A percentile compares a stretch with the other conserved stretches of the same genome.
These are phyloP conservation scores for Flaveria bidentis DNA, from an alignment of 129 eudicot genomes.

Conservation along the genomic window DNA sequence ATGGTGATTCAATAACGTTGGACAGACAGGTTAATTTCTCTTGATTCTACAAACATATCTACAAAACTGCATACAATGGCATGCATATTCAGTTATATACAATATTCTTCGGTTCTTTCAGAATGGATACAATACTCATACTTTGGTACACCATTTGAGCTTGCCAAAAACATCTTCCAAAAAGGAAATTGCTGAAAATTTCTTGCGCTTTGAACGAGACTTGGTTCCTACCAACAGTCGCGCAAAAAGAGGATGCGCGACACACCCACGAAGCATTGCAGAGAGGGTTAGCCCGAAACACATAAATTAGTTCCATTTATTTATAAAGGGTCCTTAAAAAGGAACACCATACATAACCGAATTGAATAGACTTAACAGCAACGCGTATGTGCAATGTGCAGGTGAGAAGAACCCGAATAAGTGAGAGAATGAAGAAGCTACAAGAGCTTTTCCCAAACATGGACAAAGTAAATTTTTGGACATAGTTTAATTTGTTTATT, in stretches of 20 bases:
- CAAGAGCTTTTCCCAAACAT: conserved; percentile 86
- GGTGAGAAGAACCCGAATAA: conserved; percentile 85
- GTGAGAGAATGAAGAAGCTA: conserved; percentile 85
- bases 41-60: conserved; percentile 13
- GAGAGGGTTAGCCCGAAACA: conserved; percentile 63
- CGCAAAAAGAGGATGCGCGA: conserved; percentile 92
- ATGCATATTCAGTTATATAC: conserved; percentile 1
- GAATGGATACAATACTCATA: conserved; percentile 50
- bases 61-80: background rate
- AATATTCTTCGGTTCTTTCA: conserved; percentile 23
- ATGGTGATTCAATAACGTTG: conserved; percentile 46
- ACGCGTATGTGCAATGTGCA: conserved; percentile 27
- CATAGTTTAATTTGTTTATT: background rate
- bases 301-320: background rate
- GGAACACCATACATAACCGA: background rate
- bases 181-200: conserved; percentile 52
- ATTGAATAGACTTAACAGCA: background rate
- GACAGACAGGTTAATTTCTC: conserved; percentile 51
- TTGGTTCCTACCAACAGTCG: conserved; percentile 60
- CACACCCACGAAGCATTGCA: conserved; percentile 96
- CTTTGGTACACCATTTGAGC: conserved; percentile 78
- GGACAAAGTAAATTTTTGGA: conserved; percentile 74
- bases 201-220: conserved; percentile 64
- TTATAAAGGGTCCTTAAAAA: background rate
- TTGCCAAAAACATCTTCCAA: conserved; percentile 70